Evolutionary conservation across 768 basidiomycete genomes (phyloP), one percentile per base, ranked within the genome.

Genomic region (Mycena latifolia): DNA sequence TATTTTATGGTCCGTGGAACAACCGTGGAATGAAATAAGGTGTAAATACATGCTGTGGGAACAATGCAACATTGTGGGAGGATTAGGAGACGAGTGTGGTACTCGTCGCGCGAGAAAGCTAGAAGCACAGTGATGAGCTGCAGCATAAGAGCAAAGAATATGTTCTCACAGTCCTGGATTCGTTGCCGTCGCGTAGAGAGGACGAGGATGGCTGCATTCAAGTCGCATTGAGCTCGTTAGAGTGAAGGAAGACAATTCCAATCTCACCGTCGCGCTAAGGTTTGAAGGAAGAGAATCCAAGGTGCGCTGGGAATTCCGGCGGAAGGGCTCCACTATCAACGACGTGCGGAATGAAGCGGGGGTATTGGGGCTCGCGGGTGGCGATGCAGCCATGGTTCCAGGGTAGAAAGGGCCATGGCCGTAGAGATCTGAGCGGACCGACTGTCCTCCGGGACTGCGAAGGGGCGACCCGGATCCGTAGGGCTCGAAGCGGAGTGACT

Each of bases 401-500:
- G 61, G 52, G n/a, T 61, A 54, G 61, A 24, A 54, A 3, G 61
- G 61, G 0, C 61, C 61, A 45, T 47, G 51, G 0, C 35, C 46
- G 62, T 63, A 63, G 20, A 47, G 33, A 25, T 62, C 61, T 15
- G 54, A 53, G 22, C n/a, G 43, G 43, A 45, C 12, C 12, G 58
- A 39, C 20, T 12, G 18, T 12, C 12, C 43, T 12, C 43, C 43
- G 20, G 43, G 43, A 45, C 43, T 45, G 31, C 14, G 37, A 12
- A 11, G 43, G 10, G 37, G 37, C n/a, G 58, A 51, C 5, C 47
- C 48, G 18, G n/a, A n/a, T n/a, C n/a, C 37, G 17, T 39, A 39
- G 15, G 37, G 6, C 14, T 35, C 33, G 33, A 22, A 24, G 45
- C 45, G 45, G n/a, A 46, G 14, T 5, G 39, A 18, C 20, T 14